Evolutionary conservation across 2,329 filamentous ascomycete species (phyloP).

Genomic region (Epichloe amarillans): DNA sequence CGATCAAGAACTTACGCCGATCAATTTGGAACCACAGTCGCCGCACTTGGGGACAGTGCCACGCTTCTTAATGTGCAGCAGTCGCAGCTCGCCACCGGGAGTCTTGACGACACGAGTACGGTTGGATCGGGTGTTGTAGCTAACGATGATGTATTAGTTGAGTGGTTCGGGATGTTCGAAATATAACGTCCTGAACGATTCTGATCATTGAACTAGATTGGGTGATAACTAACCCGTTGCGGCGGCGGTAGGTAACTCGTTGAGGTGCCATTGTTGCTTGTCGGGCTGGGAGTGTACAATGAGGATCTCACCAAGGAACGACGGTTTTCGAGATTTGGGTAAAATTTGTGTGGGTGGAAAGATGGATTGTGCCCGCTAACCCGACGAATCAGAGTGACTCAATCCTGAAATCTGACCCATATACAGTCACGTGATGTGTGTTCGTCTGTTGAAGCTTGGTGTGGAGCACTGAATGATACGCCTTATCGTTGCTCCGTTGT

Average conservation of each 20-base stretch:
- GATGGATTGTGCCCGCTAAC: constrained; percentile 23
- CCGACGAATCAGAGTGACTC: constrained; percentile 21
- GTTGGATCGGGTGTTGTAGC: constrained; percentile 98
- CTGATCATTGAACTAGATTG: neutral
- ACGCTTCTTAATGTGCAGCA: constrained; percentile 99
- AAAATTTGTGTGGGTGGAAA: constrained; percentile 30
- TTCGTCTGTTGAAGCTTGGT: neutral
- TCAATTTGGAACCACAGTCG: constrained; percentile 96
- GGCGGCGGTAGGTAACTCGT: constrained; percentile 58
- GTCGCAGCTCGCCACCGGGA: constrained; percentile 86
- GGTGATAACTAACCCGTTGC: constrained; percentile 55
- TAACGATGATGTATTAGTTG: constrained; percentile 20
- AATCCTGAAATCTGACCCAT: neutral
- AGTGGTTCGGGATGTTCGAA: neutral
- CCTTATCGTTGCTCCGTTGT: too few relatives aligned
- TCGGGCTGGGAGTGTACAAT: constrained; percentile 24
- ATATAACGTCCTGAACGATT: neutral
- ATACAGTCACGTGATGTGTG: neutral
- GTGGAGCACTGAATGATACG: neutral
- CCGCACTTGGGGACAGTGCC: constrained; percentile 97
- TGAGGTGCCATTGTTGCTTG: constrained; percentile 44
- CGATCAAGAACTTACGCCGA: constrained; percentile 64
- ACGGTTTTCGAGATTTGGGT: constrained; percentile 29
- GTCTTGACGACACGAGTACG: constrained; percentile 93
- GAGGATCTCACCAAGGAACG: constrained; percentile 22